phyloP scores from a whole-genome alignment of 2,329 filamentous ascomycete genomes.

The Tolypocladium capitatum region DNA sequence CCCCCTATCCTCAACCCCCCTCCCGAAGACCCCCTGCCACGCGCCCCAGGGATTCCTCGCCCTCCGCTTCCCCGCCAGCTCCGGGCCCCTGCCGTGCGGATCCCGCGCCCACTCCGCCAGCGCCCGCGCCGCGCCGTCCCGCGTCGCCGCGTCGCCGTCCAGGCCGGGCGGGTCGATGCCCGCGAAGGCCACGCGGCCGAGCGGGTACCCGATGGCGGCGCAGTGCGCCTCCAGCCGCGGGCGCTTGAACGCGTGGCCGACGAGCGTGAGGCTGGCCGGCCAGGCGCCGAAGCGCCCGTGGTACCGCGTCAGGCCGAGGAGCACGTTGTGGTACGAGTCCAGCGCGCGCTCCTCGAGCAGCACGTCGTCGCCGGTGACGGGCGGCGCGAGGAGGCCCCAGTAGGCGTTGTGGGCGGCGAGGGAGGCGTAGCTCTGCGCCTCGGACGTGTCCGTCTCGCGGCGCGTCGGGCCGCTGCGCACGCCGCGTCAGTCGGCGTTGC shows the following conservation, averaged over 20 bases:
- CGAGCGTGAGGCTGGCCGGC: conserved; percentile 45
- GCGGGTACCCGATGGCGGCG: conserved; percentile 42
- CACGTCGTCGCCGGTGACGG: conserved; percentile 18
- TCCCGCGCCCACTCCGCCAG: conserved; percentile 36
- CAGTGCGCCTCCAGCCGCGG: conserved; percentile 51
- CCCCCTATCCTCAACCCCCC: conserved; percentile 20
- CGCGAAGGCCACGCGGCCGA: conserved; percentile 33
- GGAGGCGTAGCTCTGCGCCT: conserved; percentile 50
- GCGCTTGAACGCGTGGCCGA: conserved; percentile 59
- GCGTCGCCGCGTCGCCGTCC: conserved; percentile 17
- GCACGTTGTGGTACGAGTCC: conserved; percentile 75
- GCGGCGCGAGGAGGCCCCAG: conserved; percentile 24
- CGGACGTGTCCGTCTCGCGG: conserved; percentile 38
- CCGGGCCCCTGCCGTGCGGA: conserved; percentile 34
- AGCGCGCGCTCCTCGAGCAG: conserved; percentile 58
- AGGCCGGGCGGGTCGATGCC: conserved; percentile 52
- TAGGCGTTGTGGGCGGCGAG: conserved; percentile 33
- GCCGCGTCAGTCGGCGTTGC: too few species aligned
- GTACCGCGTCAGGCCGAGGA: conserved; percentile 54
- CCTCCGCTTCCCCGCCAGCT: conserved; percentile 32
- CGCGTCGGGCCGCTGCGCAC: conserved; percentile 48
- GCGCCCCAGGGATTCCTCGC: conserved; percentile 36
- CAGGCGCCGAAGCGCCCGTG: conserved; percentile 29
- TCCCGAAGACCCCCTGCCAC: conserved; percentile 30
- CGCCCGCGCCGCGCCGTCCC: conserved; percentile 28